Percentiles rank a stretch among this genome's conserved stretches.
Conservation (phyloP, 768 basidiomycete genomes). For the Boletus subparvulus region DNA sequence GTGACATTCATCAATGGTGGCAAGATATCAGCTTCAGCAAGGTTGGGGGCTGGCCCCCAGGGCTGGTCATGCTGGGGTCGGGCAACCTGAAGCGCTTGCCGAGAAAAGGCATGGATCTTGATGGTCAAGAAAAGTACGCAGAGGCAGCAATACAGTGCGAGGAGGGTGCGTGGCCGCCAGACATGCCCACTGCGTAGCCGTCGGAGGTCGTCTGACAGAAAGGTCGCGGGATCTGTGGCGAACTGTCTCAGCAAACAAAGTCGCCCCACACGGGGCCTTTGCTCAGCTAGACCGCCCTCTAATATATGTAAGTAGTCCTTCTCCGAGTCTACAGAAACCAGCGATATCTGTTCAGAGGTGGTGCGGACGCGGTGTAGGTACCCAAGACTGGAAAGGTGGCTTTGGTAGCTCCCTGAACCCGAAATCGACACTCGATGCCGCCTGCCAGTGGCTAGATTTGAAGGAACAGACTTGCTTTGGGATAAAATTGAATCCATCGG, state of each 20-base stretch:
- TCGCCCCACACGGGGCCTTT: constrained; percentile 16
- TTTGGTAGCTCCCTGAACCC: constrained; percentile 44
- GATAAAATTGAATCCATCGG: constrained; percentile 18
- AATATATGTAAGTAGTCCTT: constrained; percentile 15
- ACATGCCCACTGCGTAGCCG: constrained; percentile 23
- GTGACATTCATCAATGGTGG: constrained; percentile 33
- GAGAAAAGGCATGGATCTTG: constrained; percentile 21
- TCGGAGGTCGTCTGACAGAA: constrained; percentile 28
- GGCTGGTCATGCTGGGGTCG: neutral
- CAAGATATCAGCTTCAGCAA: neutral
- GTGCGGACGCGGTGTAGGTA: constrained; percentile 41
- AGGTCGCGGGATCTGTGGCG: constrained; percentile 20
- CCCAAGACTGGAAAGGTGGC: constrained; percentile 43
- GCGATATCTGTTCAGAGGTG: constrained; percentile 24
- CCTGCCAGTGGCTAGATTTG: constrained; percentile 15
- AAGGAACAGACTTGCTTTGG: constrained; percentile 28
- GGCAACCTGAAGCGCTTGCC: neutral
- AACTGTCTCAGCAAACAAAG: constrained; percentile 31
- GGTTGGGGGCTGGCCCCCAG: neutral
- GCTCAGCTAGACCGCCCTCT: constrained; percentile 18
- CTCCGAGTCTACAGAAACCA: neutral
- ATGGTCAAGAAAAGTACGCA: constrained; percentile 41
- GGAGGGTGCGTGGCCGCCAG: constrained; percentile 33
- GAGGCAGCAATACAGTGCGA: constrained; percentile 41
- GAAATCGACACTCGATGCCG: constrained; percentile 26